A percentile compares a stretch with the other conserved stretches of the same genome.
phyloP scores from a whole-genome alignment of 768 basidiomycete genomes.

The Lactifluus pinguis region DNA sequence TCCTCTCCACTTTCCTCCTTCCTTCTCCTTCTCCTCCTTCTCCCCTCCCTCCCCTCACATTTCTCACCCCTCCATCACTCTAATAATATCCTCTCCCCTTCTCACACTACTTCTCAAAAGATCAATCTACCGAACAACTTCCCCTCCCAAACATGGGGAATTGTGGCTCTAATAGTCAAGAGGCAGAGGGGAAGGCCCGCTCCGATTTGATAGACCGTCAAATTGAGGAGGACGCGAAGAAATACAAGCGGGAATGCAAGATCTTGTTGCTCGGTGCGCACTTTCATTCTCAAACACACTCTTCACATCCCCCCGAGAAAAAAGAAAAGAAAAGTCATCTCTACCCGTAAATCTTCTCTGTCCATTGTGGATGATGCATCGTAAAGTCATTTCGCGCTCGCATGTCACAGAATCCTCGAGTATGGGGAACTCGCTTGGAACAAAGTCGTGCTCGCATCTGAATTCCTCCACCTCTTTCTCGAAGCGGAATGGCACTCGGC shows the following conservation, averaged over 20 bases:
- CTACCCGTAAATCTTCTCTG: neutral
- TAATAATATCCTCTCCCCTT: too few relatives aligned
- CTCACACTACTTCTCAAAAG: neutral
- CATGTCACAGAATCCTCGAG: neutral
- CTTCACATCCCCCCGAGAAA: neutral
- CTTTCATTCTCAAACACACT: neutral
- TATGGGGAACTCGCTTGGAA: neutral
- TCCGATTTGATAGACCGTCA: slow-evolving; percentile 74
- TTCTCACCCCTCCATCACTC: neutral
- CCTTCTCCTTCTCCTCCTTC: neutral
- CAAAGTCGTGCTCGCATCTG: neutral
- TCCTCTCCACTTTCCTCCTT: neutral
- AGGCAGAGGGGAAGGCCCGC: slow-evolving; percentile 49
- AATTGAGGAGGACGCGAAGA: slow-evolving; percentile 78
- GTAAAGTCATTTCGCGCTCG: too few relatives aligned
- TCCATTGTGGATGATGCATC: too few relatives aligned
- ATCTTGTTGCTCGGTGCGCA: slow-evolving; percentile 79
- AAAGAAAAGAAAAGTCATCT: neutral
- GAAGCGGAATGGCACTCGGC: neutral
- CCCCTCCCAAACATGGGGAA: slow-evolving; percentile 45
- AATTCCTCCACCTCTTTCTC: neutral
- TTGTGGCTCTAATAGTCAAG: slow-evolving; percentile 48
- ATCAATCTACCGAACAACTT: neutral
- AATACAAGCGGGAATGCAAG: slow-evolving; percentile 84
- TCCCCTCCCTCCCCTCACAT: neutral